phyloP scores from a whole-genome alignment of 257 asterid genomes.

The Craterostigma plantagineum region DNA sequence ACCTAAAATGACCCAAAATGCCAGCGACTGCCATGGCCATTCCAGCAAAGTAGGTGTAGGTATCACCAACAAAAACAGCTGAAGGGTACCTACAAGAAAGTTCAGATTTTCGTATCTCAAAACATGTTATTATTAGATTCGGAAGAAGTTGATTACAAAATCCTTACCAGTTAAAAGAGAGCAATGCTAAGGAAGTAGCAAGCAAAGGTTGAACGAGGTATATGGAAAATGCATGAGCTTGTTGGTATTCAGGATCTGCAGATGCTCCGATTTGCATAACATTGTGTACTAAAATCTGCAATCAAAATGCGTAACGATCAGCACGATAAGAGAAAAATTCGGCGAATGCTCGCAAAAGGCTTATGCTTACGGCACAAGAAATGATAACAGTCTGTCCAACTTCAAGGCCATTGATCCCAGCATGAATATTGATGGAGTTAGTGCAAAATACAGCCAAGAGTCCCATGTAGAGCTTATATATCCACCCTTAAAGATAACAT shows the following conservation, averaged over 20 bases:
- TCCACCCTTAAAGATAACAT: conserved; percentile 81
- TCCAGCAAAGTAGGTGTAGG: conserved; percentile 82
- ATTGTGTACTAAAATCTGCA: conserved; percentile 70
- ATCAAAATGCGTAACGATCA: conserved; percentile 2
- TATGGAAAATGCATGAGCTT: conserved; percentile 89
- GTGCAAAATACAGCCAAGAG: conserved; percentile 92
- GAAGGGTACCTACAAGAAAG: conserved; percentile 54
- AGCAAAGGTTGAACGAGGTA: conserved; percentile 84
- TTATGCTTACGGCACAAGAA: conserved; percentile 64
- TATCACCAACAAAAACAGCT: conserved; percentile 77
- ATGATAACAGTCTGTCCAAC: conserved; percentile 91
- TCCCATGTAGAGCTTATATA: conserved; percentile 88
- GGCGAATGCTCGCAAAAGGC: not conserved
- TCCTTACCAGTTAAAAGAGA: conserved; percentile 74
- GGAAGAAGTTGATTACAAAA: conserved; percentile 4
- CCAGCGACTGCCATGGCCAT: conserved; percentile 91
- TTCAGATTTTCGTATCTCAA: too few species aligned
- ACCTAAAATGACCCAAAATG: conserved; percentile 85
- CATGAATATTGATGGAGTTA: conserved; percentile 82
- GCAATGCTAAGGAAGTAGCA: conserved; percentile 83
- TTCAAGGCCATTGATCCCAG: conserved; percentile 94
- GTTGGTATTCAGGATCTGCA: conserved; percentile 52
- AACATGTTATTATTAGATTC: not conserved
- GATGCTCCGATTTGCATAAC: conserved; percentile 79
- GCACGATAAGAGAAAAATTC: conserved; percentile 6